Evolutionary conservation across 108 stramenopile genomes (phyloP).

Genomic region (Bacterosira constricta): DNA sequence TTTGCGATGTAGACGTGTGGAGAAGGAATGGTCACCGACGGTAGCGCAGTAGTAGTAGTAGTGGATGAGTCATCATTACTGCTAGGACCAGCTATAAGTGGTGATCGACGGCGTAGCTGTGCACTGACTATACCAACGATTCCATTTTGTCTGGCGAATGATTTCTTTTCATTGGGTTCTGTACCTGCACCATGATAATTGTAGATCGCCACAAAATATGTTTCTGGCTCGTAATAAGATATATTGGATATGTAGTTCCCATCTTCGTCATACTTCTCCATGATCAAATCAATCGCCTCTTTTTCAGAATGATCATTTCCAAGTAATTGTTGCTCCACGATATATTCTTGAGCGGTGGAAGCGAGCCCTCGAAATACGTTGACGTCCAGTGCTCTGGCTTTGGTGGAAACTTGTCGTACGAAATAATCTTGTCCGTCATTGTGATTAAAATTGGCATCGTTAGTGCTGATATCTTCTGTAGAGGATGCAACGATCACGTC

Average conservation of each 20-base stretch:
- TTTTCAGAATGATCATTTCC: constrained; percentile 4
- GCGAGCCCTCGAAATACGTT: constrained; percentile 42
- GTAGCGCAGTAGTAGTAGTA: neutral
- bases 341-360: constrained; percentile 17
- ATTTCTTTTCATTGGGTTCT: neutral
- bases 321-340: neutral
- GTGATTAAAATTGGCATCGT: neutral
- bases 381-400: constrained; percentile 29
- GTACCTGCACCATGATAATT: too few species aligned
- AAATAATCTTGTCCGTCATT: neutral
- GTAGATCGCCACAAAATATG: constrained; percentile 35
- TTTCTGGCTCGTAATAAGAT: constrained; percentile 17
- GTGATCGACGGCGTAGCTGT: constrained; percentile 2
- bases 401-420: neutral
- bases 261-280: constrained; percentile 26
- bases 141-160: constrained; percentile 8
- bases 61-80: neutral
- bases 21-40: constrained; percentile 3
- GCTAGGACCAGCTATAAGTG: neutral
- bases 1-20: constrained; percentile 36
- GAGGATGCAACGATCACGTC: neutral
- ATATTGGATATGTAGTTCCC: constrained; percentile 24
- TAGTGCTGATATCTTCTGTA: neutral
- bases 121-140: constrained; percentile 28
- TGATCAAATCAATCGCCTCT: constrained; percentile 18